A percentile compares a stretch with the other conserved stretches of the same genome.
These are phyloP conservation scores for Tilletiaria anomala DNA, from an alignment of 1,284 basidiomycete genomes.

Conservation along the genomic window DNA sequence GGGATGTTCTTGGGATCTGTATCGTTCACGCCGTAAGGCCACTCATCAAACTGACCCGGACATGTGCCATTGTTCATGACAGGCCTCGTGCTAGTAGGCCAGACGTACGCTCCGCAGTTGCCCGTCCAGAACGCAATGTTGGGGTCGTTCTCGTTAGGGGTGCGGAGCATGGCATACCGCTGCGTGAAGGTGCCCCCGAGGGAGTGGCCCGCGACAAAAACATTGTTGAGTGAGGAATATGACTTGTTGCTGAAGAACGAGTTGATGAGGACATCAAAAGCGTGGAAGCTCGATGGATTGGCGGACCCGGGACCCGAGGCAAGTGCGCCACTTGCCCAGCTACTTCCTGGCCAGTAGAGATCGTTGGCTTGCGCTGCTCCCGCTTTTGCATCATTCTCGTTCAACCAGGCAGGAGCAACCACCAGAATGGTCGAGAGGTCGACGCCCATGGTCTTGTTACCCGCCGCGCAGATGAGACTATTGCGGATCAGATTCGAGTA, in stretches of 20 bases:
- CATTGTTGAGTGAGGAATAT: slow-evolving; percentile 22
- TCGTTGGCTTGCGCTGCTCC: slow-evolving; percentile 19
- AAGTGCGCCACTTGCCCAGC: neutral
- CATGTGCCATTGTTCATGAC: slow-evolving; percentile 9
- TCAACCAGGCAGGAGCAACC: slow-evolving; percentile 20
- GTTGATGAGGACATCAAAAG: slow-evolving; percentile 19
- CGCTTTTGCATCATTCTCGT: slow-evolving; percentile 11
- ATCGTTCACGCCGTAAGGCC: slow-evolving; percentile 19
- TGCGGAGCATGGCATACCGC: slow-evolving; percentile 29
- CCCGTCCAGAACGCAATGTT: slow-evolving; percentile 26
- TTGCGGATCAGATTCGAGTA: slow-evolving; percentile 28
- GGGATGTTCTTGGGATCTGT: slow-evolving; percentile 11
- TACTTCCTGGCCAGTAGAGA: slow-evolving; percentile 10
- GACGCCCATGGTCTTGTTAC: slow-evolving; percentile 16
- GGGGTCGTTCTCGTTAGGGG: slow-evolving; percentile 8
- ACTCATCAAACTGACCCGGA: slow-evolving; percentile 8
- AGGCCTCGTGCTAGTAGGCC: slow-evolving; percentile 10
- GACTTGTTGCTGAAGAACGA: slow-evolving; percentile 22
- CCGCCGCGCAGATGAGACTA: slow-evolving; percentile 17
- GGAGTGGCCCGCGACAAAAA: slow-evolving; percentile 30
- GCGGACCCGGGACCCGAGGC: neutral
- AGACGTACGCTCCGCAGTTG: slow-evolving; percentile 26
- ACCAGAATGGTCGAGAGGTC: slow-evolving; percentile 20
- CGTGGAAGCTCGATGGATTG: slow-evolving; percentile 11
- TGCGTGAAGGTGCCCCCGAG: slow-evolving; percentile 24